Evolutionary conservation across 2,329 filamentous ascomycete genomes (phyloP), one percentile per base, ranked within the genome.

Genomic region (Zymoseptoria passerinii): DNA sequence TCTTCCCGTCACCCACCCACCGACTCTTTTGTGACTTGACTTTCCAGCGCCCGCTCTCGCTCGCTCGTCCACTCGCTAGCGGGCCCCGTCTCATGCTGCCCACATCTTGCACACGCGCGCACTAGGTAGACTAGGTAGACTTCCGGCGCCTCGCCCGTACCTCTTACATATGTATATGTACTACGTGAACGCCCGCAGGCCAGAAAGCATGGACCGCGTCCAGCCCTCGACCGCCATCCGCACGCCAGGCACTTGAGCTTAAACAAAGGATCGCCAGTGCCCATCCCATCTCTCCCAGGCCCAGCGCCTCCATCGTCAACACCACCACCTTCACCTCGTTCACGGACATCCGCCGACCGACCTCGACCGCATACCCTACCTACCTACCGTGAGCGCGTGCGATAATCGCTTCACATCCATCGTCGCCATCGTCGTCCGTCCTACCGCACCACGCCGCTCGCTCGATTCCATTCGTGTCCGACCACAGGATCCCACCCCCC

Each of bases 181-280:
- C n/a, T n/a, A 63, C 65, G 64, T 64, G 61, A 57, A 65, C 63
- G 63, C 65, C 65, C 63, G 63, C 64, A 64, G 63, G 56, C 61
- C 59, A 28, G 27, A 55, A 55, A 57, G 63, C 64, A 55, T 66
- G 72, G 73, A 69, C 71, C 69, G 72, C 70, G 72, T 76, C 73
- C 75, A 76, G 75, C 75, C 75, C 72, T 71, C 66, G 67, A 69
- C 68, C 73, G 75, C 76, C 76, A 73, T 76, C 72, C 71, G 71
- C 72, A 66, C 73, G 72, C 69, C 74, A 75, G 73, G 72, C 70
- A 73, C 72, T 72, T 73, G 73, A 76, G 74, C 75, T 77, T 77
- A 77, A 77, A 75, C 77, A 76, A 44, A 75, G 74, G 76, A 78
- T 78, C 76, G 76, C 73, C 76, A 70, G 35, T 72, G 71, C 66